These are phyloP conservation scores for Geoglossum glabrum DNA, from an alignment of 495 filamentous ascomycete genomes.

Conservation along the genomic window DNA sequence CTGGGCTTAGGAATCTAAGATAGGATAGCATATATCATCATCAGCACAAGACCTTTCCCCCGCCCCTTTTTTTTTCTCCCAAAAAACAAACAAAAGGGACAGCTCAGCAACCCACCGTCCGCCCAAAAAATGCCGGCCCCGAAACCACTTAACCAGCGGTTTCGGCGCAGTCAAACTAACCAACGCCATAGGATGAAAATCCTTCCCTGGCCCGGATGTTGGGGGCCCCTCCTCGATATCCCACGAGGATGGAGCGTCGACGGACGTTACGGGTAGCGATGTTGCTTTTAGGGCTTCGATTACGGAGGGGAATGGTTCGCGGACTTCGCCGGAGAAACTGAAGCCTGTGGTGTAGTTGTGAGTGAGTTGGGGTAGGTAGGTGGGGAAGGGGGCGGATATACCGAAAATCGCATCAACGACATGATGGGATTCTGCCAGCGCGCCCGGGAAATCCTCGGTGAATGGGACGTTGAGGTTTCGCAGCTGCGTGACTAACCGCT, in stretches of 20 bases:
- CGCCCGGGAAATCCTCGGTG: constrained; percentile 52
- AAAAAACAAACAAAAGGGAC: no score
- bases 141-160: constrained; percentile 68
- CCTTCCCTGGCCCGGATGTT: constrained; percentile 50
- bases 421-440: constrained; percentile 48
- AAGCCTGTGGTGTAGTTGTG: constrained; percentile 40
- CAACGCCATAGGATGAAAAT: constrained; percentile 56
- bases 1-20: constrained; percentile 52
- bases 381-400: constrained; percentile 13
- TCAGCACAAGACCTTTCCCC: no score
- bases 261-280: constrained; percentile 58
- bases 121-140: constrained; percentile 74
- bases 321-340: constrained; percentile 78
- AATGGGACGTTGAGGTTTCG: constrained; percentile 67
- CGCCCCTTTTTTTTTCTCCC: no score
- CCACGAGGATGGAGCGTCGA: constrained; percentile 89
- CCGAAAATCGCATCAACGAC: constrained; percentile 90
- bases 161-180: constrained; percentile 91
- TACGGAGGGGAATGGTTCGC: constrained; percentile 70
- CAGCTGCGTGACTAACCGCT: constrained; percentile 71
- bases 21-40: no score
- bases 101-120: constrained; percentile 49
- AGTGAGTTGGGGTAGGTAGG: neutral
- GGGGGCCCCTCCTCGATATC: constrained; percentile 77
- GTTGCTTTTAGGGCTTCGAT: constrained; percentile 56